A percentile compares a stretch with the other conserved stretches of the same genome.
phyloP scores from a whole-genome alignment of 148 eudicot genomes.

The Rhododendron simsii region DNA sequence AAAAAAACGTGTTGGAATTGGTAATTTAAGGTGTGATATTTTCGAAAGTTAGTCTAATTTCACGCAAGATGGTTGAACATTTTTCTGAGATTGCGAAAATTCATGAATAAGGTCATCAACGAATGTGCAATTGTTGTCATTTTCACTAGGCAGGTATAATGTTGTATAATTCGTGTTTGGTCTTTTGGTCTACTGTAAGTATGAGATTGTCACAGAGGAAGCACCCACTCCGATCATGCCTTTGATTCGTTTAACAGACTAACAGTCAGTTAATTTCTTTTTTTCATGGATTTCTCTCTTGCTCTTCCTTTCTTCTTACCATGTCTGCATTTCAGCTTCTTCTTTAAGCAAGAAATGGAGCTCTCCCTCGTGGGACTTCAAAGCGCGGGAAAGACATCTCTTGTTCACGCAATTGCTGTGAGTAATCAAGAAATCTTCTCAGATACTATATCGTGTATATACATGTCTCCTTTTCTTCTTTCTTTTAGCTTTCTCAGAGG shows the following conservation, averaged over 20 bases:
- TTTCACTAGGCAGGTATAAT: background rate
- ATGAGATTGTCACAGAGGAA: background rate
- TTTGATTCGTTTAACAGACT: background rate
- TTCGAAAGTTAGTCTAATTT: background rate
- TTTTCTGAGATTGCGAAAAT: background rate
- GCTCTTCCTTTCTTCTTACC: slow-evolving; percentile 11
- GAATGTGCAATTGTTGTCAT: background rate
- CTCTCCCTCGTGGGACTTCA: slow-evolving; percentile 90
- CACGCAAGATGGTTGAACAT: background rate
- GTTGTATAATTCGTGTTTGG: no score
- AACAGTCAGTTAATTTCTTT: background rate
- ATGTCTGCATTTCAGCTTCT: slow-evolving; percentile 46
- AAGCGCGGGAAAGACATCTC: slow-evolving; percentile 90
- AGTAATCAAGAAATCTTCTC: slow-evolving; percentile 22
- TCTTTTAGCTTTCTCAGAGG: background rate
- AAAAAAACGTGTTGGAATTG: background rate
- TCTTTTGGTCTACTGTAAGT: background rate
- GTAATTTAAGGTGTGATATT: background rate
- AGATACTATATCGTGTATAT: background rate
- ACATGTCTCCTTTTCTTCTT: background rate
- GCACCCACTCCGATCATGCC: background rate
- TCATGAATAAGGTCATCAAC: background rate
- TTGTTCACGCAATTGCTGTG: slow-evolving; percentile 76
- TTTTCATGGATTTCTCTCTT: background rate
- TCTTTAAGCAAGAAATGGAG: slow-evolving; percentile 96